Evolutionary conservation across 1,284 basidiomycete species (phyloP).

Genomic region (Apiotrichum domesticum): DNA sequence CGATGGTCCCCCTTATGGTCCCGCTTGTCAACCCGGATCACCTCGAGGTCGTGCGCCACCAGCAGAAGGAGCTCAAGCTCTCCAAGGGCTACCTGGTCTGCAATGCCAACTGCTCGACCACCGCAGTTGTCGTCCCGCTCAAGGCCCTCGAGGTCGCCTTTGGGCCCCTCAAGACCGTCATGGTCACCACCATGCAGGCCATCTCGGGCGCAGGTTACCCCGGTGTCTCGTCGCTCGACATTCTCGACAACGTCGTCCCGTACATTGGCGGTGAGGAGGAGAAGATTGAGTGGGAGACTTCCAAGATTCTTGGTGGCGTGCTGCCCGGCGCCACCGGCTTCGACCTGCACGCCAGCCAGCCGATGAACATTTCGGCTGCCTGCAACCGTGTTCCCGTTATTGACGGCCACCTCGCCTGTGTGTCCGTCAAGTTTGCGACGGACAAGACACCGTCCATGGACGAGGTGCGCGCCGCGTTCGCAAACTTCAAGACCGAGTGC

Average conservation of each 20-base stretch:
- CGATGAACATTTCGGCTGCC: conserved; percentile 79
- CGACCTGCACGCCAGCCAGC: conserved; percentile 73
- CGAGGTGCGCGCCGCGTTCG: conserved; percentile 77
- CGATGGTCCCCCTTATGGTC: conserved; percentile 91
- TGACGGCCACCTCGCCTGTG: conserved; percentile 83
- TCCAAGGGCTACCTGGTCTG: conserved; percentile 92
- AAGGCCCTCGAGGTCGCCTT: conserved; percentile 87
- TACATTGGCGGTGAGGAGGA: conserved; percentile 83
- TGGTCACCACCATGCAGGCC: conserved; percentile 95
- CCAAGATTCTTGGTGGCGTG: conserved; percentile 90
- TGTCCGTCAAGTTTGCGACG: conserved; percentile 75
- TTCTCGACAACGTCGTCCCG: conserved; percentile 94
- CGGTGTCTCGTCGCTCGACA: conserved; percentile 83
- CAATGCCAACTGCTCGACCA: conserved; percentile 98
- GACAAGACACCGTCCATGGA: conserved; percentile 73
- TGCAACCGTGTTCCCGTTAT: conserved; percentile 91
- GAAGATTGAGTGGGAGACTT: conserved; percentile 97
- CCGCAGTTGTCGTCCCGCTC: conserved; percentile 86
- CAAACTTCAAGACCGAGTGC: conserved; percentile 68
- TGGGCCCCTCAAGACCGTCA: conserved; percentile 81
- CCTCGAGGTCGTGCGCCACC: conserved; percentile 76
- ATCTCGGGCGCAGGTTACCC: conserved; percentile 97
- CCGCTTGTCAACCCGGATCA: conserved; percentile 92
- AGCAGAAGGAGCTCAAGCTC: conserved; percentile 65
- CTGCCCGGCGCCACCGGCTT: conserved; percentile 57